These are phyloP conservation scores for Glutinoglossum americanum DNA, from an alignment of 495 filamentous ascomycete species.

Conservation along the genomic window DNA sequence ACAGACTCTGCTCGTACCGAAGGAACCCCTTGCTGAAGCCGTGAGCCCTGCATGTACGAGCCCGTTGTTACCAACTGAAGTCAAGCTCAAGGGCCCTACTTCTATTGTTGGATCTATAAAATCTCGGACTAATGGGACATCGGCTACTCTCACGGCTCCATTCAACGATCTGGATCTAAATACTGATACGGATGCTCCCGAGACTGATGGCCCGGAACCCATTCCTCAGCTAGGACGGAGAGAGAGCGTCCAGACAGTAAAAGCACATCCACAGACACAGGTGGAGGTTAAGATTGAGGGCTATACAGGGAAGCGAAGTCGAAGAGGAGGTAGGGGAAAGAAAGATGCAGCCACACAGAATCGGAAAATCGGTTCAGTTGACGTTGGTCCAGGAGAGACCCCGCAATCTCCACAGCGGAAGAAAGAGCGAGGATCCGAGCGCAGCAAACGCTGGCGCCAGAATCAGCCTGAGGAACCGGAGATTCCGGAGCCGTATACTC, in stretches of 20 bases:
- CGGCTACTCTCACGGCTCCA: constrained; percentile 20
- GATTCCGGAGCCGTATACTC: background rate
- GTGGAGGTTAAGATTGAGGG: constrained; percentile 5
- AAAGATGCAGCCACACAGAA: constrained; percentile 6
- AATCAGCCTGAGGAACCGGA: constrained; percentile 16
- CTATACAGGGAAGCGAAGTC: constrained; percentile 14
- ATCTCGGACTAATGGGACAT: constrained; percentile 3
- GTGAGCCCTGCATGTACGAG: background rate
- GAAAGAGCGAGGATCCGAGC: constrained; percentile 18
- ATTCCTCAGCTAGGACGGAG: constrained; percentile 9
- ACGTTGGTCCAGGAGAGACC: background rate
- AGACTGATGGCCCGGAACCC: constrained; percentile 3
- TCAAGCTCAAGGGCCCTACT: background rate
- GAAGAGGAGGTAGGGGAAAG: constrained; percentile 19
- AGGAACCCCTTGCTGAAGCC: constrained; percentile 9
- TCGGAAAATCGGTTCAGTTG: constrained; percentile 1
- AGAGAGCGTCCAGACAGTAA: background rate
- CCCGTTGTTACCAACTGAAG: background rate
- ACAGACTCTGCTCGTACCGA: constrained; percentile 13
- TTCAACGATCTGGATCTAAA: constrained; percentile 23
- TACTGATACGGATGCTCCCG: constrained; percentile 5
- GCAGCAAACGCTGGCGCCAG: constrained; percentile 44
- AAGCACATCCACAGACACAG: background rate
- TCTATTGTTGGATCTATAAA: constrained; percentile 7
- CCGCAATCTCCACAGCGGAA: constrained; percentile 8